phyloP scores from a whole-genome alignment of 1,139 yeast species.

The Candida pseudoviswanathii region DNA sequence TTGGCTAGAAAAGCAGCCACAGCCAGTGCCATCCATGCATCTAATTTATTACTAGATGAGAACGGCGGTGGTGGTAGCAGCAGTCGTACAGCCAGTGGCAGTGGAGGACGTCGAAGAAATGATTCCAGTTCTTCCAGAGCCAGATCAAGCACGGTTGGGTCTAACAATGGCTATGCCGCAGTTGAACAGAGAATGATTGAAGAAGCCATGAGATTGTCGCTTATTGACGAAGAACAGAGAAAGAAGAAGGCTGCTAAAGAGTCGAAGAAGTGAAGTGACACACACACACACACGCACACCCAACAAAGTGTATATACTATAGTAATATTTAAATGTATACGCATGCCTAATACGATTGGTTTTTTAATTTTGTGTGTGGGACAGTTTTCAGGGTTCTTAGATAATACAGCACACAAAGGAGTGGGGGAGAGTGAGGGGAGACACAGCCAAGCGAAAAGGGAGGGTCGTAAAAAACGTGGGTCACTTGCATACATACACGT shows the following conservation, averaged over 20 bases:
- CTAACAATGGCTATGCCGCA: constrained; percentile 21
- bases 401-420: too few species aligned
- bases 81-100: constrained; percentile 3
- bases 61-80: constrained; percentile 6
- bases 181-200: constrained; percentile 81
- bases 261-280: not conserved
- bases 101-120: constrained; percentile 16
- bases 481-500: too few species aligned
- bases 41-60: constrained; percentile 54
- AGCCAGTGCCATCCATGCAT: constrained; percentile 90
- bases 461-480: too few species aligned
- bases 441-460: too few species aligned
- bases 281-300: not conserved
- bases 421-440: too few species aligned
- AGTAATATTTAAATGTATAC: not conserved
- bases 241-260: constrained; percentile 27
- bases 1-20: constrained; percentile 89
- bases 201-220: constrained; percentile 75
- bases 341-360: not conserved
- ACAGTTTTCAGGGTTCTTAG: not conserved
- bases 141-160: not conserved
- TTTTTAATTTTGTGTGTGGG: not conserved
- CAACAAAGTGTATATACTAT: not conserved
- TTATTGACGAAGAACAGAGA: constrained; percentile 68
- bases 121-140: constrained; percentile 13